These are phyloP conservation scores for Porogramme epimiltina DNA, from an alignment of 1,284 basidiomycete genomes.

Conservation along the genomic window DNA sequence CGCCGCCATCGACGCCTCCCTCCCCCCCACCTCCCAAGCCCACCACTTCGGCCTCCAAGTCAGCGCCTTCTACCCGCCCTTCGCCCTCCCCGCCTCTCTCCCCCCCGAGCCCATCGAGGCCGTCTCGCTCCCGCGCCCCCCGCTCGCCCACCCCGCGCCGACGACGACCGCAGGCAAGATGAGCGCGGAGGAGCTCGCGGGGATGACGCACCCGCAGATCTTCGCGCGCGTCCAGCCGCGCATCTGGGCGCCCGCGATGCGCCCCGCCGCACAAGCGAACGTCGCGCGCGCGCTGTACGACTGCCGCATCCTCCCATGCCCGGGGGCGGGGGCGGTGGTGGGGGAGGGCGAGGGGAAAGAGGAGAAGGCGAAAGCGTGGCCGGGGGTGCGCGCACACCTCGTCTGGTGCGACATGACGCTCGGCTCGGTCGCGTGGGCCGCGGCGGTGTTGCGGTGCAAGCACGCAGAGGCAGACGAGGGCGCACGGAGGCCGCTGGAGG, in stretches of 20 bases:
- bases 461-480: constrained; percentile 7
- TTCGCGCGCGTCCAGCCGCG: constrained; percentile 15
- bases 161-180: constrained; percentile 12
- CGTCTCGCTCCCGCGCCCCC: not conserved
- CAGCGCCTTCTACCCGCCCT: constrained; percentile 14
- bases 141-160: constrained; percentile 3
- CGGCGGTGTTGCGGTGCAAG: constrained; percentile 6
- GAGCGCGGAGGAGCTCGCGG: constrained; percentile 5
- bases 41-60: constrained; percentile 13
- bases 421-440: constrained; percentile 16
- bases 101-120: not conserved
- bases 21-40: constrained; percentile 6
- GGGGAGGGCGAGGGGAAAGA: constrained; percentile 12
- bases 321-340: too few species aligned
- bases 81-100: constrained; percentile 4
- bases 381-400: constrained; percentile 15
- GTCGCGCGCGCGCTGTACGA: constrained; percentile 17
- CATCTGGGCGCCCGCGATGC: constrained; percentile 9
- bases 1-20: not conserved
- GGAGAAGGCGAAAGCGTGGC: constrained; percentile 17
- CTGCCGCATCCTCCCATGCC: not conserved
- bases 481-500: constrained; percentile 12
- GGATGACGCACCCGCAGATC: constrained; percentile 14
- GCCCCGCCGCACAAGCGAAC: constrained; percentile 10
- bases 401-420: constrained; percentile 25